Evolutionary conservation across 805 yeast species (phyloP).

Genomic region (Jamesozyma jinghongensis): DNA sequence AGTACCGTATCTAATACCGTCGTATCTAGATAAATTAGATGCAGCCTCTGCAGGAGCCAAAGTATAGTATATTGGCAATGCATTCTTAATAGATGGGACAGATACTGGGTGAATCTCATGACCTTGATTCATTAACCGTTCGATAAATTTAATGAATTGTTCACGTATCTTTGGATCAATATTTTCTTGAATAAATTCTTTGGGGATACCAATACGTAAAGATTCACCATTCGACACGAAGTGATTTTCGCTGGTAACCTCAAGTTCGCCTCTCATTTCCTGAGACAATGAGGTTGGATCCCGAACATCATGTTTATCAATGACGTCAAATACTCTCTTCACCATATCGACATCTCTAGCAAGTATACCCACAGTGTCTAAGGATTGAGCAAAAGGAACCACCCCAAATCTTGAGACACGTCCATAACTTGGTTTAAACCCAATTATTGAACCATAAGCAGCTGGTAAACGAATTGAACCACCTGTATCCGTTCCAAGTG

Average conservation of each 20-base stretch:
- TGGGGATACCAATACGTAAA: slow-evolving; percentile 61
- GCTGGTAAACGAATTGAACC: slow-evolving; percentile 94
- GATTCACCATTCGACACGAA: slow-evolving; percentile 9
- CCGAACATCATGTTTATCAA: slow-evolving; percentile 55
- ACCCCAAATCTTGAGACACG: slow-evolving; percentile 89
- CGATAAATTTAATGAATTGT: slow-evolving; percentile 41
- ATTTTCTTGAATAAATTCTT: slow-evolving; percentile 53
- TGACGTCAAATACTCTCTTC: slow-evolving; percentile 40
- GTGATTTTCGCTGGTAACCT: neutral
- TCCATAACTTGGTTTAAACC: slow-evolving; percentile 93
- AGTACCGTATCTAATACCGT: slow-evolving; percentile 79
- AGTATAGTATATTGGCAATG: slow-evolving; percentile 78
- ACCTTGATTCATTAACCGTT: slow-evolving; percentile 37
- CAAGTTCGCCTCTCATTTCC: slow-evolving; percentile 27
- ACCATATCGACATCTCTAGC: slow-evolving; percentile 41
- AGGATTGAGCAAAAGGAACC: slow-evolving; percentile 82
- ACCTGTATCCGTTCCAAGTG: slow-evolving; percentile 95
- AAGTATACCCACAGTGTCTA: slow-evolving; percentile 88
- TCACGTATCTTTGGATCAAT: slow-evolving; percentile 39
- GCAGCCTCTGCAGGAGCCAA: slow-evolving; percentile 90
- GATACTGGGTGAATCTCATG: slow-evolving; percentile 53
- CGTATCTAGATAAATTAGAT: slow-evolving; percentile 81
- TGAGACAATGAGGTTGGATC: slow-evolving; percentile 67
- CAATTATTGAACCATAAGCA: slow-evolving; percentile 71
- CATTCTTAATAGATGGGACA: slow-evolving; percentile 54